phyloP scores from a whole-genome alignment of 225 moss, liverwort and hornwort genomes.

The Sphagnum tenellum region DNA sequence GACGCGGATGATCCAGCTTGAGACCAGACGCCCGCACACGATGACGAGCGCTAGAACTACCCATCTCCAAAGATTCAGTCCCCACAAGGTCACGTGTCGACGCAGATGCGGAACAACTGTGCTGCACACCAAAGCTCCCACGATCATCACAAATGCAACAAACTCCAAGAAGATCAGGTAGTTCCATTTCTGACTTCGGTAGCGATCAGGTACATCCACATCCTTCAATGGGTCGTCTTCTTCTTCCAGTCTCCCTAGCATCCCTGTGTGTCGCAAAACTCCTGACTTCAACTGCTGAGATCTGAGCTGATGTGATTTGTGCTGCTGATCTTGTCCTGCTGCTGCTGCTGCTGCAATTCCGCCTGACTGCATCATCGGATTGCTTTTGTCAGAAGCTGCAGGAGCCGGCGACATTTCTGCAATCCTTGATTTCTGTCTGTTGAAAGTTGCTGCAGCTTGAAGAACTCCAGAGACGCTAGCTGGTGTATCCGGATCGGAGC shows the following conservation, averaged over 20 bases:
- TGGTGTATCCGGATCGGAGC: no score
- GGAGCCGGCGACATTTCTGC: neutral
- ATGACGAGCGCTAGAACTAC: slow-evolving; percentile 51
- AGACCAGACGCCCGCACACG: slow-evolving; percentile 72
- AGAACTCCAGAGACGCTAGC: no score
- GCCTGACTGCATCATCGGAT: no score
- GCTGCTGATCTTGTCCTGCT: neutral
- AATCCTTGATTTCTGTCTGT: neutral
- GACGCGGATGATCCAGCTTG: slow-evolving; percentile 53
- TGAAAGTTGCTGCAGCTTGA: no score
- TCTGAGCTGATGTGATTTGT: slow-evolving; percentile 15
- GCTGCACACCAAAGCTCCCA: slow-evolving; percentile 43
- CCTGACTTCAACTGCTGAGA: slow-evolving; percentile 1
- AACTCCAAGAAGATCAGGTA: slow-evolving; percentile 39
- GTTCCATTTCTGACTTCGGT: slow-evolving; percentile 23
- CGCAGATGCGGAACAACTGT: slow-evolving; percentile 8
- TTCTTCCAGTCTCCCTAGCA: slow-evolving; percentile 38
- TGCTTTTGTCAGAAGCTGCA: no score
- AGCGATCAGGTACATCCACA: slow-evolving; percentile 60
- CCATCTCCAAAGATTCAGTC: slow-evolving; percentile 86
- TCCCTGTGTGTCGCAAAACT: slow-evolving; percentile 14
- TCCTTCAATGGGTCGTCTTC: slow-evolving; percentile 89
- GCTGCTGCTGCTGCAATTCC: neutral
- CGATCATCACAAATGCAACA: slow-evolving; percentile 32
- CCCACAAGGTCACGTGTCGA: slow-evolving; percentile 11